Percentiles rank a stretch among this genome's conserved stretches.
Conservation (phyloP, 768 basidiomycete species). For the Postia placenta region DNA sequence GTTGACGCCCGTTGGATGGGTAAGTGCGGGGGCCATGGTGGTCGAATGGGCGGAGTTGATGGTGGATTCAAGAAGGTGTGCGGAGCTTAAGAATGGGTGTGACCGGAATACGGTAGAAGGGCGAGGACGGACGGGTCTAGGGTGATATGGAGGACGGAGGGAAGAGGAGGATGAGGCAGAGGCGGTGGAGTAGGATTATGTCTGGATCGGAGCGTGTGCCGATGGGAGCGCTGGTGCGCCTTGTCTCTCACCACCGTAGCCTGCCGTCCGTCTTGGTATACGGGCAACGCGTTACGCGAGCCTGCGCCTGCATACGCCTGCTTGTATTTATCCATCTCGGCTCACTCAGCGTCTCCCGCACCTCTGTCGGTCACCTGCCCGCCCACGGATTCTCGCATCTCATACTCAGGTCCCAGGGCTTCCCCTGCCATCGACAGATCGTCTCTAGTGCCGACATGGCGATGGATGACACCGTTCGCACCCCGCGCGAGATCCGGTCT, state of each 20-base stretch:
- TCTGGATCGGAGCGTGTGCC: conserved; percentile 12
- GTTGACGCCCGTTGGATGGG: conserved; percentile 56
- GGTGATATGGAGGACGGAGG: conserved; percentile 1
- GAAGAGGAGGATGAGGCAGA: not conserved
- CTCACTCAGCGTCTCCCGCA: not conserved
- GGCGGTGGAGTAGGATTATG: conserved; percentile 8
- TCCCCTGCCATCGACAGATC: conserved; percentile 1
- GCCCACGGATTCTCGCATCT: not conserved
- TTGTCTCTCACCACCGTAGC: not conserved
- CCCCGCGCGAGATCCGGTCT: not conserved
- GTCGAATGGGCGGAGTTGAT: not conserved
- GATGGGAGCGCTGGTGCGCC: conserved; percentile 1
- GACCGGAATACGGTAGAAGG: too few relatives aligned
- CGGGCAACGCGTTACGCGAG: not conserved
- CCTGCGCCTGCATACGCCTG: not conserved
- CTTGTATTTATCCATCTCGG: not conserved
- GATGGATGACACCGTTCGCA: not conserved
- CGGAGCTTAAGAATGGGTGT: not conserved
- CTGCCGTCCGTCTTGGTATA: not conserved
- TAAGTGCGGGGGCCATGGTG: conserved; percentile 58
- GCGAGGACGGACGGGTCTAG: not conserved
- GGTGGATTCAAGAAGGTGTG: not conserved
- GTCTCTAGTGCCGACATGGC: too few relatives aligned
- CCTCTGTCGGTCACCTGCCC: not conserved
- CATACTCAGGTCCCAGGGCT: not conserved